Evolutionary conservation across 1,139 yeast species (phyloP).

Genomic region (Yamadazyma diddensiae): DNA sequence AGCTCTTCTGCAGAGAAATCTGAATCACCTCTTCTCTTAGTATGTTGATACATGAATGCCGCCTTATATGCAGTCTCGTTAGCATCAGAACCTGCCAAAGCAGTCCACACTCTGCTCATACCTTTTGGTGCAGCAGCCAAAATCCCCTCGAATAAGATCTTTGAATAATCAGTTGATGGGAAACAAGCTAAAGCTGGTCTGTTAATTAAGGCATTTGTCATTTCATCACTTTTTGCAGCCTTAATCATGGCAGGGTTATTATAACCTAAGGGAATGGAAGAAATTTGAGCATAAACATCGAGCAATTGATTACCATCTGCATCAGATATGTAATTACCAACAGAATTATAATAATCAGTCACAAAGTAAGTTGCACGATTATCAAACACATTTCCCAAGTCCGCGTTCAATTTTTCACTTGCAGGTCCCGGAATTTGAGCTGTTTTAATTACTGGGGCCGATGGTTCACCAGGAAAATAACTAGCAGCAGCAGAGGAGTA

Average conservation of each 20-base stretch:
- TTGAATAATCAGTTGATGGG: constrained; percentile 54
- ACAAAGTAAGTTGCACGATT: constrained; percentile 63
- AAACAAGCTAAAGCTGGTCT: constrained; percentile 72
- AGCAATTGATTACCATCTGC: constrained; percentile 61
- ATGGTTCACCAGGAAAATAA: constrained; percentile 54
- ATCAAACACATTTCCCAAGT: constrained; percentile 56
- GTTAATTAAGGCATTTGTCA: constrained; percentile 62
- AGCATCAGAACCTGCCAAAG: constrained; percentile 72
- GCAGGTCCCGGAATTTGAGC: constrained; percentile 61
- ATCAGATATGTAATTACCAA: constrained; percentile 64
- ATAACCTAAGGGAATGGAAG: constrained; percentile 69
- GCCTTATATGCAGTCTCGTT: constrained; percentile 78
- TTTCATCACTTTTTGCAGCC: constrained; percentile 57
- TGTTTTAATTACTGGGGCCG: constrained; percentile 45
- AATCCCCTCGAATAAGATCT: constrained; percentile 53
- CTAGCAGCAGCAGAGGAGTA: constrained; percentile 8
- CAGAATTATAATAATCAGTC: constrained; percentile 57
- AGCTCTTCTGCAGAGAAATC: constrained; percentile 58
- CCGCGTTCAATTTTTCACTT: constrained; percentile 43
- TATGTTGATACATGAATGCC: constrained; percentile 71
- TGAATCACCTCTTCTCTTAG: constrained; percentile 52
- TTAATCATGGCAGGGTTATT: constrained; percentile 60
- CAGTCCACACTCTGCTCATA: constrained; percentile 63
- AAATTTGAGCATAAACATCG: constrained; percentile 66
- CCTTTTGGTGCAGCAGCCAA: constrained; percentile 72